These are phyloP conservation scores for Aquilaria yunnanensis DNA, from an alignment of 345 rosid genomes.

Conservation along the genomic window DNA sequence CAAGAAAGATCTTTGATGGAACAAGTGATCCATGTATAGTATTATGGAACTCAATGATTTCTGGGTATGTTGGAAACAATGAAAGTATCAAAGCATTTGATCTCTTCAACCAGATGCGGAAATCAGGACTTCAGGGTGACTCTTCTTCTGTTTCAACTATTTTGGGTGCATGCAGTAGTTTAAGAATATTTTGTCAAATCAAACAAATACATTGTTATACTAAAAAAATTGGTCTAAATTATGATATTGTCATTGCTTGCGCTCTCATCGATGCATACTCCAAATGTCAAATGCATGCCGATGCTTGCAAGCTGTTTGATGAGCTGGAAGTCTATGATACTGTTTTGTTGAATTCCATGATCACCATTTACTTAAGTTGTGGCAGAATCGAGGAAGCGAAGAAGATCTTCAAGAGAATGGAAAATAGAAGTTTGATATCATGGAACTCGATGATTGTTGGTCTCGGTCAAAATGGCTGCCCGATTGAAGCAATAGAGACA, in stretches of 20 bases:
- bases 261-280: constrained; percentile 48
- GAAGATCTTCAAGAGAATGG: constrained; percentile 43
- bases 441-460: constrained; percentile 89
- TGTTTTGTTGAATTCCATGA: constrained; percentile 71
- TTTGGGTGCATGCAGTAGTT: constrained; percentile 48
- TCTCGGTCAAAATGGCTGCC: constrained; percentile 65
- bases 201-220: constrained; percentile 48
- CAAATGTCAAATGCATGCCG: constrained; percentile 46
- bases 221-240: constrained; percentile 39
- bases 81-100: constrained; percentile 50
- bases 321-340: constrained; percentile 62
- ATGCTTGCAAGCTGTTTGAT: constrained; percentile 62
- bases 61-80: constrained; percentile 54
- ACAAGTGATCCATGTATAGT: constrained; percentile 32
- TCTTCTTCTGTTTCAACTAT: constrained; percentile 45
- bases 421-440: constrained; percentile 60
- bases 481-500: constrained; percentile 56
- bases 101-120: constrained; percentile 53
- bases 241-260: constrained; percentile 31
- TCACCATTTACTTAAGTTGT: constrained; percentile 58
- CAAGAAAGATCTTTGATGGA: constrained; percentile 41
- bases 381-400: constrained; percentile 77
- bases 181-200: constrained; percentile 18
- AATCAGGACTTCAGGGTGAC: constrained; percentile 32
- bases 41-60: constrained; percentile 80